phyloP scores from a whole-genome alignment of 805 yeast species.

The Vanderwaltozyma polyspora region DNA sequence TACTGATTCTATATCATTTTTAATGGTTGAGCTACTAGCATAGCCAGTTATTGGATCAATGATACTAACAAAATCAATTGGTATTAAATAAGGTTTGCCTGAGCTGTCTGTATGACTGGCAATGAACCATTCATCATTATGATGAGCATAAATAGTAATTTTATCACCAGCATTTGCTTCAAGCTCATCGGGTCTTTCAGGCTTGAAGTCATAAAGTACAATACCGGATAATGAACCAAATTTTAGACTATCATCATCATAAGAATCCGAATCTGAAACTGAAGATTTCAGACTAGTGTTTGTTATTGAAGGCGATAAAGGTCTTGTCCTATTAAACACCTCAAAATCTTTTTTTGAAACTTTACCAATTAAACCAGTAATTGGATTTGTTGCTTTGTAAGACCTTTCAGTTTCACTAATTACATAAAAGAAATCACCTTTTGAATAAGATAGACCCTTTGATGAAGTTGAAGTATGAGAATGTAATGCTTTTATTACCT shows the following conservation, averaged over 20 bases:
- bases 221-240: conserved; percentile 60
- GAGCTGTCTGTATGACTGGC: conserved; percentile 90
- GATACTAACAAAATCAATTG: conserved; percentile 77
- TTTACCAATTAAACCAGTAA: conserved; percentile 63
- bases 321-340: conserved; percentile 53
- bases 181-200: conserved; percentile 68
- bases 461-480: conserved; percentile 69
- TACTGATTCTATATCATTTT: conserved; percentile 50
- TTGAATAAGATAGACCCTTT: conserved; percentile 64
- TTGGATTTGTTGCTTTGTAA: conserved; percentile 85
- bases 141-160: conserved; percentile 88
- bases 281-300: not conserved
- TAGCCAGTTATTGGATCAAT: conserved; percentile 61
- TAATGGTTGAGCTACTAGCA: conserved; percentile 42
- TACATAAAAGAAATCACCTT: conserved; percentile 87
- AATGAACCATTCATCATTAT: conserved; percentile 92
- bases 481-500: conserved; percentile 71
- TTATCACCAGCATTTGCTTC: conserved; percentile 78
- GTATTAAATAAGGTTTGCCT: conserved; percentile 96
- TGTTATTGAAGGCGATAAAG: conserved; percentile 8
- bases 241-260: conserved; percentile 6
- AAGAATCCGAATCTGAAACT: not conserved
- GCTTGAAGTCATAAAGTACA: conserved; percentile 74
- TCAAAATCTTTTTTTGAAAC: conserved; percentile 82
- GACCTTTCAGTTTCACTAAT: conserved; percentile 54